These are phyloP conservation scores for Euphorbia lathyris DNA, from an alignment of 345 rosid genomes.

Conservation along the genomic window DNA sequence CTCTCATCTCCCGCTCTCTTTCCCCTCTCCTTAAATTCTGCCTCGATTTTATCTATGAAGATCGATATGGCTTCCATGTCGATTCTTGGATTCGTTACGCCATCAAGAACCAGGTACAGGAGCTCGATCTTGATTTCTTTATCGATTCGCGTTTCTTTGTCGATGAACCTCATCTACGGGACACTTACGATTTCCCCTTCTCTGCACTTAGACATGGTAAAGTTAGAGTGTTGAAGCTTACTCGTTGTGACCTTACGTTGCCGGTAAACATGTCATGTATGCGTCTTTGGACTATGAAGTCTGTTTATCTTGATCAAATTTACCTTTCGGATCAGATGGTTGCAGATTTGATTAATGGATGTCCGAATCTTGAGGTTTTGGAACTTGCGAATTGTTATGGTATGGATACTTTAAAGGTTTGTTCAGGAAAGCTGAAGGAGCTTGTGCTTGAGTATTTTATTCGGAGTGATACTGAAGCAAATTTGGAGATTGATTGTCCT, in stretches of 20 bases:
- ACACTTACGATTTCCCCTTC: slow-evolving; percentile 10
- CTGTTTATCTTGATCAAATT: slow-evolving; percentile 2
- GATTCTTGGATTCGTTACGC: slow-evolving; percentile 18
- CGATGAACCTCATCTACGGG: background rate
- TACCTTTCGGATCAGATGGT: slow-evolving; percentile 3
- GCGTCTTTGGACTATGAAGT: slow-evolving; percentile 6
- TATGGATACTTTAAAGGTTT: slow-evolving; percentile 9
- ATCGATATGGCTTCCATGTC: slow-evolving; percentile 7
- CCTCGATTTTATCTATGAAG: slow-evolving; percentile 14
- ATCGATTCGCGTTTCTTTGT: background rate
- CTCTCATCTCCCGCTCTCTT: background rate
- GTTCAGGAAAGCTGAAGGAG: slow-evolving; percentile 10
- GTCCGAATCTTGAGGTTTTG: slow-evolving; percentile 12
- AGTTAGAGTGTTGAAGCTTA: slow-evolving; percentile 3
- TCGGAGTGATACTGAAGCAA: background rate
- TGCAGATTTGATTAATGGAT: background rate
- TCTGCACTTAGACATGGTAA: background rate
- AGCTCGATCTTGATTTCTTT: slow-evolving; percentile 11
- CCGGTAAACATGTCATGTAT: slow-evolving; percentile 1
- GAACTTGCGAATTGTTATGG: slow-evolving; percentile 9
- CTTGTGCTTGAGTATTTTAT: background rate
- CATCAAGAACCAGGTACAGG: slow-evolving; percentile 1
- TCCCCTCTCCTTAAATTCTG: slow-evolving; percentile 4
- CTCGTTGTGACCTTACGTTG: slow-evolving; percentile 6
- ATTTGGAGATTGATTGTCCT: slow-evolving; percentile 16